Base-by-base conservation (phyloP, 768 basidiomycete genomes). In the Hericium erinaceus region DNA sequence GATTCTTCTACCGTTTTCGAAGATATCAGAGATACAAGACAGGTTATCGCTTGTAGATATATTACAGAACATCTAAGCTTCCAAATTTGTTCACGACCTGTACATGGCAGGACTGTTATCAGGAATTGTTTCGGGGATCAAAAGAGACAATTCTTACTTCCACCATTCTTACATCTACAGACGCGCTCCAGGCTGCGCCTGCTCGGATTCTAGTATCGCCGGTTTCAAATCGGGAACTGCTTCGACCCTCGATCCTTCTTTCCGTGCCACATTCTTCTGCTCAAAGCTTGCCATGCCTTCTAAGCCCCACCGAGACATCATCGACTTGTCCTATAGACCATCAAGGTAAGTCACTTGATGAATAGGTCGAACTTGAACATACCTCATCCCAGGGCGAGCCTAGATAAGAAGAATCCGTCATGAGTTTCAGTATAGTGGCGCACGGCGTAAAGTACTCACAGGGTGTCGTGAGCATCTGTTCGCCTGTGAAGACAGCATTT, bases 401-500 rank as follows among this genome's bases (percentile, higher is more conserved):
- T 90, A 62, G 52, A 53, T 54, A 54, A 58, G 40, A 44, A 37
- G 40, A 49, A 51, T n/a, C 57, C 11, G 49, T 50, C 16, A 40
- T 56, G 39, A 60, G 55, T 41, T 20, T 52, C 56, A 55, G 18
- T 13, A 39, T 4, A 55, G 33, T 56, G 33, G 20, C 12, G 22
- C 28, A 10, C 1, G 26, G 4, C 9, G 39, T 50, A 46, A 49
- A 53, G 28, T 37, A 77, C 89, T 74, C 66, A 88, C 94, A 97
- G 49, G 95, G 93, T 13, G 95, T 98, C 12, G 95, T 98, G 63
- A 98, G 71, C 95, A 98, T 98, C 64, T 86, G 80, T 68, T 98
- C 95, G 46, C 95, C 95, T n/a, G 95, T 98, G 70, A 98, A 98
- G 60, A 98, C 87, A 20, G 95, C 95, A 67, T 98, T 98, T 20